Evolutionary conservation across 345 rosid species (phyloP), one percentile per base, ranked within the genome.

Genomic region (Bruguiera parviflora): DNA sequence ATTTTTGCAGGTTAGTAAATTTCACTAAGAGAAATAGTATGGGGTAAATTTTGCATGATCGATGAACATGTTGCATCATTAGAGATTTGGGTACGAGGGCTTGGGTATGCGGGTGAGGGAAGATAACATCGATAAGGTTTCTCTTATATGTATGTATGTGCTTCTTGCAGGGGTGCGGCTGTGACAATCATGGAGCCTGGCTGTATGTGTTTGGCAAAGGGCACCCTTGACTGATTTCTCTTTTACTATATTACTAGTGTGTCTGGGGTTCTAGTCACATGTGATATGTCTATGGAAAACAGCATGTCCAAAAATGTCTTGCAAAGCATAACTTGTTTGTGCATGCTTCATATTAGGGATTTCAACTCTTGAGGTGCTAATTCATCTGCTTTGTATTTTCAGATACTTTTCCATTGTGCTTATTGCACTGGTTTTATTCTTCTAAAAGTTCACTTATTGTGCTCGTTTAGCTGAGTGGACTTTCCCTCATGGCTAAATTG

Each of bases 141-240:
- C 86, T 91, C 99, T 92, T 92, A 96, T 96, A 90, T 84, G 89
- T 78, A 89, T 87, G 86, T 81, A 92, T 90, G 93, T 94, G 92
- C 84, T 89, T 92, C 98, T 96, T 96, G 98, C 98, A 96, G 99
- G 99, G 87, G 76, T 83, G 74, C 83, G 61, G 87, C 95, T 88
- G 96, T 83, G 88, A 86, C 92, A 85, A 70, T 84, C 85, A 72
- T 86, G 98, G 92, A 88, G 98, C 88, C 88, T 80, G 87, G 93
- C 90, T 90, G 96, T 96, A 92, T 96, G 99, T 96, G 85, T 89
- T 79, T 87, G 80, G 85, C 83, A 75, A 61, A 80, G 74, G 79
- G 83, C 85, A 76, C 73, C 81, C 74, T 78, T 78, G 73, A 66
- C 64, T 85, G 78, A 67, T 85, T 43, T 81, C 58, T 81, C 64